Percentiles rank a stretch among this genome's conserved stretches.
These are phyloP conservation scores for Zygotorulaspora danielsina DNA, from an alignment of 805 yeast species.

Conservation along the genomic window DNA sequence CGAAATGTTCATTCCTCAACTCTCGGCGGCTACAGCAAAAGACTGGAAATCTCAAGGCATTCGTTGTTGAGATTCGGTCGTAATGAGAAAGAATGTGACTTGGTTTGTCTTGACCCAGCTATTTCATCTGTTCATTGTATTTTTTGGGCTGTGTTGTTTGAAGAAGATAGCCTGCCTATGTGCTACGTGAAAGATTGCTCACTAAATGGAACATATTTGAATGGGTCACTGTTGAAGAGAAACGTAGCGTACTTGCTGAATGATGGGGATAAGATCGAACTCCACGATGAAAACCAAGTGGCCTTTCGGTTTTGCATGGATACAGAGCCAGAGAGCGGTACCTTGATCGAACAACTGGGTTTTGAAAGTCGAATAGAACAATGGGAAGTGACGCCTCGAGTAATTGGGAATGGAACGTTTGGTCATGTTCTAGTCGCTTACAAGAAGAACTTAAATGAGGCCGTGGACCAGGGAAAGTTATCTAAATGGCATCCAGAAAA, in stretches of 20 bases:
- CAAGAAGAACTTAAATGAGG: slow-evolving; percentile 4
- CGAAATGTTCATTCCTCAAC: slow-evolving; percentile 4
- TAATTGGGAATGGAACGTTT: slow-evolving; percentile 55
- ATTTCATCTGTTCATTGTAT: slow-evolving; percentile 47
- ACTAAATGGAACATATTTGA: slow-evolving; percentile 47
- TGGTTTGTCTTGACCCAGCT: slow-evolving; percentile 37
- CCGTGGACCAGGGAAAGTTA: slow-evolving; percentile 27
- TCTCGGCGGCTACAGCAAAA: slow-evolving; percentile 14
- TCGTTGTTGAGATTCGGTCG: slow-evolving; percentile 45
- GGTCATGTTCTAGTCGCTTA: slow-evolving; percentile 43
- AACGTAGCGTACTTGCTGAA: slow-evolving; percentile 36
- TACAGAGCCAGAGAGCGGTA: slow-evolving; percentile 8
- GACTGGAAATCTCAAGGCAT: slow-evolving; percentile 27
- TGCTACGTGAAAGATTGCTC: slow-evolving; percentile 50
- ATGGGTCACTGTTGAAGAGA: slow-evolving; percentile 35
- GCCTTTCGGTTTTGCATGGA: slow-evolving; percentile 9
- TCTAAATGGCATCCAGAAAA: slow-evolving; percentile 26
- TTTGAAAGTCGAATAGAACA: slow-evolving; percentile 25
- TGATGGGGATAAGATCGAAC: slow-evolving; percentile 39
- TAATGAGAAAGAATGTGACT: slow-evolving; percentile 29
- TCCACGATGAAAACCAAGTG: slow-evolving; percentile 26
- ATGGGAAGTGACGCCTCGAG: slow-evolving; percentile 43
- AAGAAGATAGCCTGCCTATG: slow-evolving; percentile 43
- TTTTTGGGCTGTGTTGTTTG: slow-evolving; percentile 49
- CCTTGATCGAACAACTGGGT: slow-evolving; percentile 20